Evolutionary conservation across 805 yeast species (phyloP).

Genomic region (Nakazawaea populi): DNA sequence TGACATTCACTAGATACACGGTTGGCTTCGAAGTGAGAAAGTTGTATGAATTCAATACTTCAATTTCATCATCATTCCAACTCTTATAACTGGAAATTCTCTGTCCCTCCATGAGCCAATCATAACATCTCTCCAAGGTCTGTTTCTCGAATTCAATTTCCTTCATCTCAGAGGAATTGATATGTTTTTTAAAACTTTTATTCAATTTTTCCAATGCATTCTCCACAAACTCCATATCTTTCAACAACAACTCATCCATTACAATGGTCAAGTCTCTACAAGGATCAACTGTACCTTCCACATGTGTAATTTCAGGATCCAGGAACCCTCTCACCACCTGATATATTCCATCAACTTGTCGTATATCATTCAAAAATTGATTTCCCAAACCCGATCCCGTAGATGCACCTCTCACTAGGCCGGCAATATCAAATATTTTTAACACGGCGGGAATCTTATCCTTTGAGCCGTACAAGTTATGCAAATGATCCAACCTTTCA

Average conservation of each 20-base stretch:
- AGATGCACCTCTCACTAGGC: conserved; percentile 94
- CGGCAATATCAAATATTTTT: conserved; percentile 96
- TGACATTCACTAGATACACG: conserved; percentile 84
- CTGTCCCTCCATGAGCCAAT: conserved; percentile 73
- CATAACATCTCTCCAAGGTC: conserved; percentile 70
- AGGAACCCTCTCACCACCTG: conserved; percentile 97
- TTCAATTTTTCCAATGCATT: conserved; percentile 50
- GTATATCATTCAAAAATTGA: conserved; percentile 91
- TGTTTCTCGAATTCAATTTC: conserved; percentile 83
- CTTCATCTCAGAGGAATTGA: conserved; percentile 60
- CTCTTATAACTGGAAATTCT: conserved; percentile 74
- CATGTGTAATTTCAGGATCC: conserved; percentile 96
- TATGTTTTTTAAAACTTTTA: conserved; percentile 70
- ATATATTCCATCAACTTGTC: conserved; percentile 96
- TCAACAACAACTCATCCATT: conserved; percentile 84
- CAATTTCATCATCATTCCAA: conserved; percentile 92
- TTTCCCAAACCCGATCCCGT: conserved; percentile 98
- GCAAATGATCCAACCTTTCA: conserved; percentile 73
- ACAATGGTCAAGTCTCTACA: conserved; percentile 91
- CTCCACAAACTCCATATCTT: conserved; percentile 88
- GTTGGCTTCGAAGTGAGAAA: conserved; percentile 94
- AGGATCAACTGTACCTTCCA: conserved; percentile 96
- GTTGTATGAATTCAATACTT: conserved; percentile 77
- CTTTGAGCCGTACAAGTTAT: conserved; percentile 73
- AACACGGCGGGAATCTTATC: conserved; percentile 86